Conservation (phyloP, 495 filamentous ascomycete genomes). For the Glarea lozoyensis region DNA sequence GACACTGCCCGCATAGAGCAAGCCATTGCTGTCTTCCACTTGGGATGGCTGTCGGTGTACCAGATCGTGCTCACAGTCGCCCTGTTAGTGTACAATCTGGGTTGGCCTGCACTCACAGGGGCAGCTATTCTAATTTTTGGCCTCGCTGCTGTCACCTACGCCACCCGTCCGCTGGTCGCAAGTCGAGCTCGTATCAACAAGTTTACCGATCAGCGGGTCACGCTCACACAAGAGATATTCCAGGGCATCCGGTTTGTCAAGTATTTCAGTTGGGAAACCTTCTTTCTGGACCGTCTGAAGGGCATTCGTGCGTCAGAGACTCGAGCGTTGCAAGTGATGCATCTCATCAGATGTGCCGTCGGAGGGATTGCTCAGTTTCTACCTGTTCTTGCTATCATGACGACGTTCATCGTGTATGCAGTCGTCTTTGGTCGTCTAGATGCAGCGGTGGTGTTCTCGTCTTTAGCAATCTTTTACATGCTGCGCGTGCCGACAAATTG, state of each 20-base stretch:
- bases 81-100: conserved; percentile 71
- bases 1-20: conserved; percentile 84
- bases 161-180: conserved; percentile 57
- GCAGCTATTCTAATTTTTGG: conserved; percentile 69
- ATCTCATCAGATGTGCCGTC: conserved; percentile 72
- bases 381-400: conserved; percentile 85
- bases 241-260: conserved; percentile 88
- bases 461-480: conserved; percentile 81
- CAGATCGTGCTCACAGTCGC: conserved; percentile 64
- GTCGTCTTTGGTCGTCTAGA: conserved; percentile 59
- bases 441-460: conserved; percentile 81
- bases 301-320: conserved; percentile 66
- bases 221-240: conserved; percentile 82
- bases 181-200: conserved; percentile 74
- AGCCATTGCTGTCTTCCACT: conserved; percentile 74
- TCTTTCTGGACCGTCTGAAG: conserved; percentile 64
- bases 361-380: conserved; percentile 60
- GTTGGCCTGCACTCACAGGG: conserved; percentile 77
- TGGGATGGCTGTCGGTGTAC: conserved; percentile 75
- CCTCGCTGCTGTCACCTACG: conserved; percentile 59
- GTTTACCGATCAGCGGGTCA: conserved; percentile 79
- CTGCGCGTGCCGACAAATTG: conserved; percentile 80
- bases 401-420: conserved; percentile 85
- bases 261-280: conserved; percentile 85
- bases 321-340: conserved; percentile 62